A percentile compares a stretch with the other conserved stretches of the same genome.
Conservation (phyloP, 1,139 yeast genomes). For the Kodamaea anthophila region DNA sequence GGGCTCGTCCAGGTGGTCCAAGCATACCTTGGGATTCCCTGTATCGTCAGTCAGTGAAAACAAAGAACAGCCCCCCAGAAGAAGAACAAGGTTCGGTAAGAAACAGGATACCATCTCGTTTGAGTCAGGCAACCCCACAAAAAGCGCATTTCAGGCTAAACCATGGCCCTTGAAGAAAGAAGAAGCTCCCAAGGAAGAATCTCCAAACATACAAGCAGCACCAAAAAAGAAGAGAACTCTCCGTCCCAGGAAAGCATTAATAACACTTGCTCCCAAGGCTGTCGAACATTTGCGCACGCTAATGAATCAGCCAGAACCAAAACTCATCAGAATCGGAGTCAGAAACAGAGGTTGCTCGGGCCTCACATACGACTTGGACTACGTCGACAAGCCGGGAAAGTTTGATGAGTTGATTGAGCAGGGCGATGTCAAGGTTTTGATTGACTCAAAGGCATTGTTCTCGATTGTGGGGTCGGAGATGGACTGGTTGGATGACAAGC, state of each 20-base stretch:
- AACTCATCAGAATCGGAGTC: constrained; percentile 89
- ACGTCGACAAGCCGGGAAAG: constrained; percentile 83
- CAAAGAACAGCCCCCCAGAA: constrained; percentile 15
- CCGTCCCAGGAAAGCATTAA: constrained; percentile 84
- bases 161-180: constrained; percentile 7
- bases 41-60: constrained; percentile 17
- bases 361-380: constrained; percentile 81
- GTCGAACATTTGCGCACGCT: constrained; percentile 61
- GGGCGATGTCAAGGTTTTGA: constrained; percentile 87
- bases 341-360: constrained; percentile 96
- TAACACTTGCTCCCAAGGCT: constrained; percentile 71
- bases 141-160: constrained; percentile 2
- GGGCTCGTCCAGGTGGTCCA: constrained; percentile 19
- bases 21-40: constrained; percentile 18
- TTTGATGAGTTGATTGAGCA: constrained; percentile 91
- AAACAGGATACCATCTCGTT: constrained; percentile 8
- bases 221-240: constrained; percentile 51
- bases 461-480: constrained; percentile 94
- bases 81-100: constrained; percentile 32
- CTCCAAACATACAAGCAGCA: constrained; percentile 2
- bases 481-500: constrained; percentile 97
- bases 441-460: constrained; percentile 92
- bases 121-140: constrained; percentile 3
- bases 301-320: constrained; percentile 76
- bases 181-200: constrained; percentile 3